These are phyloP conservation scores for Pseudogymnoascus sp. DNA, from an alignment of 2,329 filamentous ascomycete species.

Conservation along the genomic window DNA sequence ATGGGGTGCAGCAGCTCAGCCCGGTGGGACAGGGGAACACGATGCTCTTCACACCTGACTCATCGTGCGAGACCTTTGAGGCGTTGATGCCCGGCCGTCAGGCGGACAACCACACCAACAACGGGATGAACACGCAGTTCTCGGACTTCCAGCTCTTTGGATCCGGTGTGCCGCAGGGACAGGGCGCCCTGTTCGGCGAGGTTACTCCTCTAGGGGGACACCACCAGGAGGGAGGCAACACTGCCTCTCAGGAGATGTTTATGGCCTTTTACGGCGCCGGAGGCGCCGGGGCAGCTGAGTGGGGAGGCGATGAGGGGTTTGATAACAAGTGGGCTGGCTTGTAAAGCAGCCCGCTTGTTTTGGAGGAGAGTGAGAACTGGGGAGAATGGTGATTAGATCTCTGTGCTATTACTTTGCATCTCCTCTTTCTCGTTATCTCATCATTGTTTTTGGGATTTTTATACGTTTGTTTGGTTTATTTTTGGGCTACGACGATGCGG, in stretches of 20 bases:
- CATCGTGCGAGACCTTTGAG: conserved; percentile 55
- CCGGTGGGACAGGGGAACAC: conserved; percentile 60
- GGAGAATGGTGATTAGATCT: not conserved
- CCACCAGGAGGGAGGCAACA: not conserved
- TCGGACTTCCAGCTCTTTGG: not conserved
- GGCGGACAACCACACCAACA: not conserved
- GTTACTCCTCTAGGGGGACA: not conserved
- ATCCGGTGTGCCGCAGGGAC: not conserved
- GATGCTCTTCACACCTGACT: conserved; percentile 61
- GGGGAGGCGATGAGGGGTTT: not conserved
- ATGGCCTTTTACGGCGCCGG: not conserved
- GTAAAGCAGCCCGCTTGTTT: not conserved
- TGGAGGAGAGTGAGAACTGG: not conserved
- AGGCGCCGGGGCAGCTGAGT: not conserved
- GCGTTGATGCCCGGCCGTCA: conserved; percentile 8
- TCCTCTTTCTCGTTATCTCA: not conserved
- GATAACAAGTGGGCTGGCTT: not conserved
- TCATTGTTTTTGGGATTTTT: not conserved
- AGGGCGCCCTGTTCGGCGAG: not conserved
- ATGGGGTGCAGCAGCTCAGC: conserved; percentile 51
- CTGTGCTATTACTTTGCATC: conserved; percentile 5
- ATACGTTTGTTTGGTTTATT: not conserved
- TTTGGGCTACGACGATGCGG: not conserved
- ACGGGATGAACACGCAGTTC: not conserved
- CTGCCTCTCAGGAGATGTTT: not conserved